These are phyloP conservation scores for Sporothrix mexicana DNA, from an alignment of 2,329 filamentous ascomycete species.

Conservation along the genomic window DNA sequence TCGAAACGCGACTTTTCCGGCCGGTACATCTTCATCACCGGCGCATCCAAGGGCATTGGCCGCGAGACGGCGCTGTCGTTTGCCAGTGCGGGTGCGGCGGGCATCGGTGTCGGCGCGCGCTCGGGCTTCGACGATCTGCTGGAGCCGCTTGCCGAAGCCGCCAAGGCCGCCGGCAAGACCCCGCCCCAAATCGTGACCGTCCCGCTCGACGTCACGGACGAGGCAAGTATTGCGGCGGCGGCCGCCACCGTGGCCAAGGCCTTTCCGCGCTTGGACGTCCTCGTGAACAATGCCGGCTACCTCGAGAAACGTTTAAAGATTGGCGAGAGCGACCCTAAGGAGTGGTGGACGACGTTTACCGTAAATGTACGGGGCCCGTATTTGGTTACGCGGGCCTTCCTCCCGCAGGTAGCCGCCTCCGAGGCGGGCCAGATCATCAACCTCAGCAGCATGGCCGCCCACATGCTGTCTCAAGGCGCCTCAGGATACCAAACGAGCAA, in stretches of 20 bases:
- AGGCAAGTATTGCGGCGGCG: constrained; percentile 45
- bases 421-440: constrained; percentile 42
- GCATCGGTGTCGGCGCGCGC: constrained; percentile 59
- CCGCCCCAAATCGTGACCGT: constrained; percentile 42
- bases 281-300: constrained; percentile 51
- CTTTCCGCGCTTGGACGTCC: constrained; percentile 48
- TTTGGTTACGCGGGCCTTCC: constrained; percentile 53
- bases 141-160: constrained; percentile 47
- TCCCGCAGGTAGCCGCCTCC: constrained; percentile 47
- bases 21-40: constrained; percentile 41
- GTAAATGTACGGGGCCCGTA: constrained; percentile 59
- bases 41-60: constrained; percentile 42
- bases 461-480: constrained; percentile 43
- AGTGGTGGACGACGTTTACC: constrained; percentile 56
- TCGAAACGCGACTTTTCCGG: constrained; percentile 38
- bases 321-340: constrained; percentile 47
- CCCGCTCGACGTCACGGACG: constrained; percentile 47
- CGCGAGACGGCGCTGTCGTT: constrained; percentile 48
- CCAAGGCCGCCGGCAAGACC: constrained; percentile 40
- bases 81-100: constrained; percentile 55
- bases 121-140: constrained; percentile 51
- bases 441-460: constrained; percentile 48
- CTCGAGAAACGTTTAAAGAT: constrained; percentile 47
- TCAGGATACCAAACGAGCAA: constrained; percentile 56
- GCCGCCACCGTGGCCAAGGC: constrained; percentile 43